Evolutionary conservation across 331 rosid genomes (phyloP).

Genomic region (Cucumis variabilis): DNA sequence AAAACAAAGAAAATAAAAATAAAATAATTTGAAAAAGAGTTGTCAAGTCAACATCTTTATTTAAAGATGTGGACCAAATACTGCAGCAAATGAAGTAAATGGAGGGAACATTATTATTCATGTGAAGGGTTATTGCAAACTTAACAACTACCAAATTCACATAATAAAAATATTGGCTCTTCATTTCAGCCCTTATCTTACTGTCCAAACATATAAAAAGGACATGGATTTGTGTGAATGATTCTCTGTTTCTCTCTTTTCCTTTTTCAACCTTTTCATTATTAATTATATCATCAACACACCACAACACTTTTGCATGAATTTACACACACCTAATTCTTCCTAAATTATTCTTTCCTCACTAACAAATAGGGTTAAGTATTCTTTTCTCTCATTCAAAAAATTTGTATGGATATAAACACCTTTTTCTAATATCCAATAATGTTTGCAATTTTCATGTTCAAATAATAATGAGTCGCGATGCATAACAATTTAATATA

Average conservation of each 20-base stretch:
- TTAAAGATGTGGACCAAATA: constrained; percentile 81
- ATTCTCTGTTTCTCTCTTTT: constrained; percentile 39
- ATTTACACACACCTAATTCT: background rate
- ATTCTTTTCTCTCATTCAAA: background rate
- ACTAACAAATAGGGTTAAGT: background rate
- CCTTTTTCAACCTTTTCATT: constrained; percentile 38
- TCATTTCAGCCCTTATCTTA: constrained; percentile 39
- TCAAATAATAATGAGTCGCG: background rate
- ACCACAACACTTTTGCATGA: constrained; percentile 31
- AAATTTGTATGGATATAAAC: no score
- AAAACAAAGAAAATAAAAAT: background rate
- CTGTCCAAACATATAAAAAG: constrained; percentile 56
- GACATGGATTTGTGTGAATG: constrained; percentile 41
- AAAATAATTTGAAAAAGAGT: constrained; percentile 31
- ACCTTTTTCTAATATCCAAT: no score
- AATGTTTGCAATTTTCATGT: background rate
- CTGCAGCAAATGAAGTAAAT: constrained; percentile 81
- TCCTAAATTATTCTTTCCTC: background rate
- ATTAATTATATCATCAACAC: constrained; percentile 47
- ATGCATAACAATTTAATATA: no score
- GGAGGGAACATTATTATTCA: constrained; percentile 92
- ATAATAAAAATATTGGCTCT: constrained; percentile 42
- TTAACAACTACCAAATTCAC: constrained; percentile 80
- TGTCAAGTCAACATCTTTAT: constrained; percentile 75
- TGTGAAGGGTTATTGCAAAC: constrained; percentile 81